A percentile compares a stretch with the other conserved stretches of the same genome.
phyloP scores from a whole-genome alignment of 1,284 basidiomycete genomes.

The Boletus holoroseus region DNA sequence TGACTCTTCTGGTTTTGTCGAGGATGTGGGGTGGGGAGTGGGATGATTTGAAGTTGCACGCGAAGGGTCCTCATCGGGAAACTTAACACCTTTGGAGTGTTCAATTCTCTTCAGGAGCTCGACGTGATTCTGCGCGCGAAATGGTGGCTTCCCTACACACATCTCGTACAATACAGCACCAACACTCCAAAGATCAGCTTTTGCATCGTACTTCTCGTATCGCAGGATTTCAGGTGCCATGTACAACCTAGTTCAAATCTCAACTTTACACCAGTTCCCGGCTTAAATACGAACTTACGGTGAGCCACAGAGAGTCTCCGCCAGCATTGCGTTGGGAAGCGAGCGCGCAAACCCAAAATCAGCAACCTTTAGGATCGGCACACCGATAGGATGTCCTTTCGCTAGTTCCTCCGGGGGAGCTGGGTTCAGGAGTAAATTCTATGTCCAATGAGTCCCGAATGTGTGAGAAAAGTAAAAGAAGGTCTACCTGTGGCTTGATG shows the following conservation, averaged over 20 bases:
- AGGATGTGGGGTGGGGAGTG: conserved; percentile 16
- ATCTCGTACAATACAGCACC: conserved; percentile 97
- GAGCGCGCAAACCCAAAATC: conserved; percentile 98
- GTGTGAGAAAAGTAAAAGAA: neutral
- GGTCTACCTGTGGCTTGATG: conserved; percentile 86
- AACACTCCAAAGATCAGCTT: conserved; percentile 97
- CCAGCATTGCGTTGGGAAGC: conserved; percentile 88
- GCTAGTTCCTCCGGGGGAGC: conserved; percentile 73
- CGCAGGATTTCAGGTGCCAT: conserved; percentile 99
- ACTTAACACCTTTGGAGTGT: conserved; percentile 77
- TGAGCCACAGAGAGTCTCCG: conserved; percentile 96
- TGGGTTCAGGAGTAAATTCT: conserved; percentile 89
- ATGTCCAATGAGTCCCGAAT: conserved; percentile 6
- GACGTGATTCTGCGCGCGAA: conserved; percentile 93
- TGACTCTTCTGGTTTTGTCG: conserved; percentile 36
- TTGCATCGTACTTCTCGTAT: conserved; percentile 97
- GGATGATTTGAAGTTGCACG: conserved; percentile 23
- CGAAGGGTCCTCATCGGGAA: conserved; percentile 80
- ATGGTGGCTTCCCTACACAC: conserved; percentile 89
- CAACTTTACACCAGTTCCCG: neutral
- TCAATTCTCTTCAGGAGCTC: conserved; percentile 95
- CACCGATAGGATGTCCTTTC: conserved; percentile 84
- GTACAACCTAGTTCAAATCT: conserved; percentile 61
- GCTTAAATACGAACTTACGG: conserved; percentile 56
- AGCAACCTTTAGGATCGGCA: conserved; percentile 93